Evolutionary conservation across 768 basidiomycete genomes (phyloP).

Genomic region (Psilocybe cyanescens): DNA sequence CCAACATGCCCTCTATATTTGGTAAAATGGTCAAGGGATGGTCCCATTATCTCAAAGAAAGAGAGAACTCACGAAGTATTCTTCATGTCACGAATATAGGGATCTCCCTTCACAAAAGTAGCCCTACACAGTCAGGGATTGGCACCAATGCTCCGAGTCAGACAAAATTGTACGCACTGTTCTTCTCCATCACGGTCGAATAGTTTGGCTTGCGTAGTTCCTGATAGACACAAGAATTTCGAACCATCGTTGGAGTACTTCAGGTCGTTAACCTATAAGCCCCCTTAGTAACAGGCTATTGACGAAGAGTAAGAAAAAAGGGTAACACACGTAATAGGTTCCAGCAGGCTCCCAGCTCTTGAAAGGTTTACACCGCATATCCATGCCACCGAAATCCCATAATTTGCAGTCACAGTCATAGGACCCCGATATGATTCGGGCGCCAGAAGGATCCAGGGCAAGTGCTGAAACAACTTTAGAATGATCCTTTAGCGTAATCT

Average conservation of each 20-base stretch:
- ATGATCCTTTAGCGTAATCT: slow-evolving; percentile 92
- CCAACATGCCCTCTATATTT: slow-evolving; percentile 86
- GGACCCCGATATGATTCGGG: slow-evolving; percentile 87
- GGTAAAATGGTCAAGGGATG: slow-evolving; percentile 9
- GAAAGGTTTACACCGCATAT: slow-evolving; percentile 87
- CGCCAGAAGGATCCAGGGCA: slow-evolving; percentile 91
- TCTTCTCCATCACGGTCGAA: slow-evolving; percentile 95
- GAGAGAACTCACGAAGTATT: slow-evolving; percentile 81
- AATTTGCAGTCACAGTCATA: slow-evolving; percentile 98
- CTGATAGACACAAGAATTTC: slow-evolving; percentile 85
- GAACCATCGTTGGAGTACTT: slow-evolving; percentile 90
- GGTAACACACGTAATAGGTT: slow-evolving; percentile 78
- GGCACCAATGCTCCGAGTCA: slow-evolving; percentile 35
- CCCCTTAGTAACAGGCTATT: slow-evolving; percentile 7
- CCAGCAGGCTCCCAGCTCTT: slow-evolving; percentile 95
- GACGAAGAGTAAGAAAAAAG: slow-evolving; percentile 11
- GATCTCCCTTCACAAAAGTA: slow-evolving; percentile 91
- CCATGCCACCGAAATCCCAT: slow-evolving; percentile 99
- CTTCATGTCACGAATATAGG: slow-evolving; percentile 98
- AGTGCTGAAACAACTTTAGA: slow-evolving; percentile 94
- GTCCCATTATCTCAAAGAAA: slow-evolving; percentile 4
- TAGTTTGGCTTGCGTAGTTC: slow-evolving; percentile 84
- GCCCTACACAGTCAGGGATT: slow-evolving; percentile 63
- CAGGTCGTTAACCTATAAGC: slow-evolving; percentile 79
- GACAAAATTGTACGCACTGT: slow-evolving; percentile 57